phyloP scores from a whole-genome alignment of 805 yeast species.

The Myxozyma vanderwaltii region DNA sequence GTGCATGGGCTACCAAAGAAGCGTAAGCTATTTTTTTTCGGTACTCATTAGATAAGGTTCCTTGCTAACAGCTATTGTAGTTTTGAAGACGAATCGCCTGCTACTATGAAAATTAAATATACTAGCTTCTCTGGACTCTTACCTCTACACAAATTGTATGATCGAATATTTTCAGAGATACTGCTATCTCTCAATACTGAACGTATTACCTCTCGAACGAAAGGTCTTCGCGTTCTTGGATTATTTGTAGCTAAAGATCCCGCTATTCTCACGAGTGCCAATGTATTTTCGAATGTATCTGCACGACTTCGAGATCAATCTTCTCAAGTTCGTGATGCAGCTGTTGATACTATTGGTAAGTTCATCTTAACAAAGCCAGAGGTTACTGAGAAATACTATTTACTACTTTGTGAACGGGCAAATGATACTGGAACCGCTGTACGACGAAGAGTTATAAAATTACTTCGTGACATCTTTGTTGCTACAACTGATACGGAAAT shows the following conservation, averaged over 20 bases:
- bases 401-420: conserved; percentile 51
- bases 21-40: conserved; percentile 9
- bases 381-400: conserved; percentile 53
- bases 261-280: conserved; percentile 51
- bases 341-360: conserved; percentile 62
- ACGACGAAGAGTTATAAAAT: conserved; percentile 59
- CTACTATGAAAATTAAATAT: conserved; percentile 37
- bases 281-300: conserved; percentile 56
- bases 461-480: conserved; percentile 54
- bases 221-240: conserved; percentile 67
- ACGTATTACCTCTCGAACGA: conserved; percentile 57
- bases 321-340: conserved; percentile 75
- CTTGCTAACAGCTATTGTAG: neutral
- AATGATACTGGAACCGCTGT: conserved; percentile 66
- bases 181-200: conserved; percentile 52
- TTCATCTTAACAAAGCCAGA: conserved; percentile 51
- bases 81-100: conserved; percentile 19
- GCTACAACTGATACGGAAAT: conserved; percentile 39
- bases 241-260: conserved; percentile 57
- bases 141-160: conserved; percentile 46
- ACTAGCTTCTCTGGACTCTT: conserved; percentile 24
- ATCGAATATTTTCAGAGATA: conserved; percentile 54
- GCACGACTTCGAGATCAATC: conserved; percentile 59
- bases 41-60: no score
- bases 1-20: conserved; percentile 25